phyloP scores from a whole-genome alignment of 805 yeast species.

The Wickerhamomyces chambardii region DNA sequence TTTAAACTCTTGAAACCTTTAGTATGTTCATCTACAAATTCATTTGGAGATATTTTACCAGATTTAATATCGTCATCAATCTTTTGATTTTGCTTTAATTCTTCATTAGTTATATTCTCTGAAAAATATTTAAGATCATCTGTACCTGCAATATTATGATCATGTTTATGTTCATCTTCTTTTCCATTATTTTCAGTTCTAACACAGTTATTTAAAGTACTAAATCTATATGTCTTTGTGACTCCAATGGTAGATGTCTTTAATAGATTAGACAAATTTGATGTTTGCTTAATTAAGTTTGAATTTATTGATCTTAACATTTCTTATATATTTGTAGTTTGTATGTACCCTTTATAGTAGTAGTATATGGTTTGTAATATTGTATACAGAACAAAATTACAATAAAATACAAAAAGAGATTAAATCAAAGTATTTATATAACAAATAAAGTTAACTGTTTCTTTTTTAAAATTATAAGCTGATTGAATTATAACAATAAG shows the following conservation, averaged over 20 bases:
- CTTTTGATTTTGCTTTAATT: not conserved
- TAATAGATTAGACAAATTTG: not conserved
- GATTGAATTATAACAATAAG: slow-evolving; percentile 66
- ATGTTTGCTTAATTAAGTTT: not conserved
- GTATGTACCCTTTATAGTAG: too few species aligned
- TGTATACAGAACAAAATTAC: too few species aligned
- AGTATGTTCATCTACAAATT: slow-evolving; percentile 2
- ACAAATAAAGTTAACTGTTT: too few species aligned
- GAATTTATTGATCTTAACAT: not conserved
- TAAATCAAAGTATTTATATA: too few species aligned
- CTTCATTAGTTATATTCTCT: not conserved
- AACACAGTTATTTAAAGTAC: not conserved
- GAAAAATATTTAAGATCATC: not conserved
- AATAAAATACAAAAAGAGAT: too few species aligned
- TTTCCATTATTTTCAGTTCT: too few species aligned
- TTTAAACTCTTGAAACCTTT: slow-evolving; percentile 10
- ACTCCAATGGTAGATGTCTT: too few species aligned
- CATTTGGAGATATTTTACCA: not conserved
- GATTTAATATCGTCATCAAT: not conserved
- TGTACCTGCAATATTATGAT: not conserved
- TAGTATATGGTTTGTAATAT: too few species aligned
- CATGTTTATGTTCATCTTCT: too few species aligned
- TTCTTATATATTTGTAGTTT: too few species aligned
- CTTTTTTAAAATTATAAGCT: too few species aligned
- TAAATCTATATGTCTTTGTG: not conserved